Percentiles rank a stretch among this genome's conserved stretches.
phyloP scores from a whole-genome alignment of 441 rosid genomes.

The Pelargonium citronellum region DNA sequence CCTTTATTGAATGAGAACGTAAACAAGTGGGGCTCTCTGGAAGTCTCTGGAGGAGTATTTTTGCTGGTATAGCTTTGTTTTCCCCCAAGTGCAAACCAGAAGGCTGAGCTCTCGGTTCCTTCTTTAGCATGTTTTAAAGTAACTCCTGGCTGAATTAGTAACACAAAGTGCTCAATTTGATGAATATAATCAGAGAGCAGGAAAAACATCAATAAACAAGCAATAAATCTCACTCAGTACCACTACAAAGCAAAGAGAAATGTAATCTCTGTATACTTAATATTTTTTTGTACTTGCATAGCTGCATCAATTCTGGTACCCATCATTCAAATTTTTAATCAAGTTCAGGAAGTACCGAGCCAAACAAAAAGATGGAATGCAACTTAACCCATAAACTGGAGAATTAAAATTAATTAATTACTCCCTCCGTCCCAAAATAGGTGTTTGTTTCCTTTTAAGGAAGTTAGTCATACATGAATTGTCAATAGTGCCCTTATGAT shows the following conservation, averaged over 20 bases:
- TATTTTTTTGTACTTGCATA: not conserved
- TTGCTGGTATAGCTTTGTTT: conserved; percentile 84
- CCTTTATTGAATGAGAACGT: conserved; percentile 67
- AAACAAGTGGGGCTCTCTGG: conserved; percentile 86
- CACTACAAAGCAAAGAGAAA: not conserved
- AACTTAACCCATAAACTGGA: not conserved
- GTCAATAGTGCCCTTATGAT: too few species aligned
- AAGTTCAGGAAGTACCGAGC: not conserved
- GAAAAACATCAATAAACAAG: not conserved
- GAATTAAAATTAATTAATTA: not conserved
- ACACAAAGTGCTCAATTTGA: conserved; percentile 2
- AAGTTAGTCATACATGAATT: too few species aligned
- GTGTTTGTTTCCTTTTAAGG: too few species aligned
- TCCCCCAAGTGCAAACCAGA: conserved; percentile 97
- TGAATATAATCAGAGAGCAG: conserved; percentile 2
- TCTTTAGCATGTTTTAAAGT: conserved; percentile 87
- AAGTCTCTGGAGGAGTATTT: conserved; percentile 51
- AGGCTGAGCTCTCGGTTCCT: conserved; percentile 96
- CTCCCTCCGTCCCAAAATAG: too few species aligned
- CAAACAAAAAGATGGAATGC: conserved; percentile 4
- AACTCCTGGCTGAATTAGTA: conserved; percentile 66
- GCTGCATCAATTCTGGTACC: not conserved
- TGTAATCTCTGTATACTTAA: not conserved
- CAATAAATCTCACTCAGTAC: conserved; percentile 6
- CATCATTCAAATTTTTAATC: conserved; percentile 6